Evolutionary conservation across 805 yeast species (phyloP).

Genomic region (Kurtzmaniella cleridarum): DNA sequence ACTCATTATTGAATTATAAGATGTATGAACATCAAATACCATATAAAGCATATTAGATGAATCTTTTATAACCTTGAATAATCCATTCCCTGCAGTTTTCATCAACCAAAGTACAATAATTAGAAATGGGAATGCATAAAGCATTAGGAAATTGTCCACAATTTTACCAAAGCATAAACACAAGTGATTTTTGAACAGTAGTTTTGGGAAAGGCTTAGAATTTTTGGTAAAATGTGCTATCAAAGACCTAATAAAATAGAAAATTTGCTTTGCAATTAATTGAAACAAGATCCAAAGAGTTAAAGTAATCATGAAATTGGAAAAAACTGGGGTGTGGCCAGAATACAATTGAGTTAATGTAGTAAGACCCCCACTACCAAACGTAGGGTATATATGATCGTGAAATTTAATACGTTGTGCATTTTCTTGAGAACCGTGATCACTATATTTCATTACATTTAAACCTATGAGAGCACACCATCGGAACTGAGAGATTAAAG

Average conservation of each 20-base stretch:
- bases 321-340: constrained; percentile 16
- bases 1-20: constrained; percentile 9
- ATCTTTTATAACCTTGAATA: too few species aligned
- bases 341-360: constrained; percentile 28
- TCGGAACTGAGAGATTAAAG: constrained; percentile 42
- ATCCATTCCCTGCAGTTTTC: not conserved
- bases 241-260: constrained; percentile 14
- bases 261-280: constrained; percentile 16
- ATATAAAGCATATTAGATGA: constrained; percentile 16
- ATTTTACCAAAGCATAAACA: constrained; percentile 28
- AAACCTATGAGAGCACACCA: constrained; percentile 54
- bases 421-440: not conserved
- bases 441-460: constrained; percentile 11
- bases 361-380: constrained; percentile 36
- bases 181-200: constrained; percentile 11
- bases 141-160: constrained; percentile 23
- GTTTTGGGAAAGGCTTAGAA: not conserved
- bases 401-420: constrained; percentile 1
- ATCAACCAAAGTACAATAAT: constrained; percentile 24
- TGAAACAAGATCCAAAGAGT: constrained; percentile 20
- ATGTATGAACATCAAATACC: constrained; percentile 22
- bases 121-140: constrained; percentile 41
- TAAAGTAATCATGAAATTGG: constrained; percentile 35
- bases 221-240: not conserved
- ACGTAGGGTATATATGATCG: constrained; percentile 39